These are phyloP conservation scores for Solanum rostratum DNA, from an alignment of 257 asterid genomes.

Conservation along the genomic window DNA sequence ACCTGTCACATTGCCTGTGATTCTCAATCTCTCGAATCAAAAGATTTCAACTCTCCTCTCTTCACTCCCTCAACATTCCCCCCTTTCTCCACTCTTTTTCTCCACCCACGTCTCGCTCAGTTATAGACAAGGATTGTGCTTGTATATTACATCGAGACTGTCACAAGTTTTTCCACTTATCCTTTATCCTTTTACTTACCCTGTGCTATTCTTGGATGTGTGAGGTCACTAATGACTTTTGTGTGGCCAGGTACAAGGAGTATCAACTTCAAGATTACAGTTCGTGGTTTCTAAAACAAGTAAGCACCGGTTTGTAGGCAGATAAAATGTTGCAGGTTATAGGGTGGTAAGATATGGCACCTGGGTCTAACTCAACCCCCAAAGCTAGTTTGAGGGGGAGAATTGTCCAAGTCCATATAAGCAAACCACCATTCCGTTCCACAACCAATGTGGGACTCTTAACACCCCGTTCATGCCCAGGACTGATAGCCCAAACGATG, in stretches of 20 bases:
- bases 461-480: too few relatives aligned
- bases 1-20: neutral
- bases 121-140: neutral
- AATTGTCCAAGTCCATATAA: too few relatives aligned
- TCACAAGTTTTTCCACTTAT: neutral
- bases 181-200: neutral
- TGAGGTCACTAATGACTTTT: neutral
- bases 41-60: neutral
- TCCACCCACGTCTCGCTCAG: neutral
- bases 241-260: slow-evolving; percentile 63
- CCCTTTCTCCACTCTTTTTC: neutral
- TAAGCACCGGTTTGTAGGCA: slow-evolving; percentile 14
- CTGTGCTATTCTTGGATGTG: neutral
- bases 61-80: neutral
- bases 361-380: too few relatives aligned
- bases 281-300: slow-evolving; percentile 88
- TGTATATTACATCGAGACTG: neutral
- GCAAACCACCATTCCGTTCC: too few relatives aligned
- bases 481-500: too few relatives aligned
- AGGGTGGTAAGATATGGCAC: too few relatives aligned
- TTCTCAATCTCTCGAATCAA: neutral
- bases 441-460: too few relatives aligned
- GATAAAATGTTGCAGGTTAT: too few relatives aligned
- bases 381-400: too few relatives aligned
- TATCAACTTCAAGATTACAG: slow-evolving; percentile 87